Evolutionary conservation across 345 rosid genomes (phyloP).

Genomic region (Lumnitzera racemosa): DNA sequence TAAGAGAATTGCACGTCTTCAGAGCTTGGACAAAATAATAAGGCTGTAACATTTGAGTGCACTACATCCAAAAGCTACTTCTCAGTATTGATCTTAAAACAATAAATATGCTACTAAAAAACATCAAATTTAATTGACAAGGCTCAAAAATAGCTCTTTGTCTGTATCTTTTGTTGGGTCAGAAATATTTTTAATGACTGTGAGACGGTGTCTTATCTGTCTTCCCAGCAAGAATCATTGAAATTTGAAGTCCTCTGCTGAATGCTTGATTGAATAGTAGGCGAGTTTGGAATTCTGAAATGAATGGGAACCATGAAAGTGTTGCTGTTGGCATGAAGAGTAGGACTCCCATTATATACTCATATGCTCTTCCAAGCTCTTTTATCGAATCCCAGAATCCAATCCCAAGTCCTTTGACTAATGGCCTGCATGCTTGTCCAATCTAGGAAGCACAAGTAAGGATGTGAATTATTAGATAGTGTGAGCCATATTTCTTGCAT

Average conservation of each 20-base stretch:
- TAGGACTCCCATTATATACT: constrained; percentile 66
- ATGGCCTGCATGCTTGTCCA: constrained; percentile 16
- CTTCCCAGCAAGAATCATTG: constrained; percentile 69
- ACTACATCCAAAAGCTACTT: no score
- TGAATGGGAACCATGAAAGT: constrained; percentile 84
- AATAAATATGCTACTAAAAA: background rate
- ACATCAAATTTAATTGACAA: background rate
- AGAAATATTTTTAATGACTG: background rate
- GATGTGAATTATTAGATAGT: no score
- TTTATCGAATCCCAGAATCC: constrained; percentile 76
- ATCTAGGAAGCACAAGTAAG: background rate
- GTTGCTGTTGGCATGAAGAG: constrained; percentile 67
- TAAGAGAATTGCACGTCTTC: no score
- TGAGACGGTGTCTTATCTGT: constrained; percentile 24
- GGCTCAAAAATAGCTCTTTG: constrained; percentile 11
- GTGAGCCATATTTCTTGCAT: no score
- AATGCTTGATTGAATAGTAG: constrained; percentile 93
- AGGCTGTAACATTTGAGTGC: no score
- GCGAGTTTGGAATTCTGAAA: constrained; percentile 81
- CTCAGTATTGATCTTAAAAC: no score
- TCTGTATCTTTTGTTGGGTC: background rate
- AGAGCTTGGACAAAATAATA: no score
- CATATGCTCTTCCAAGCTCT: constrained; percentile 89
- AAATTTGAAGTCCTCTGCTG: constrained; percentile 89
- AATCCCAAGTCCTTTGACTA: constrained; percentile 36